Evolutionary conservation across 2,329 filamentous ascomycete genomes (phyloP).

Genomic region (Grosmannia clavigera): DNA sequence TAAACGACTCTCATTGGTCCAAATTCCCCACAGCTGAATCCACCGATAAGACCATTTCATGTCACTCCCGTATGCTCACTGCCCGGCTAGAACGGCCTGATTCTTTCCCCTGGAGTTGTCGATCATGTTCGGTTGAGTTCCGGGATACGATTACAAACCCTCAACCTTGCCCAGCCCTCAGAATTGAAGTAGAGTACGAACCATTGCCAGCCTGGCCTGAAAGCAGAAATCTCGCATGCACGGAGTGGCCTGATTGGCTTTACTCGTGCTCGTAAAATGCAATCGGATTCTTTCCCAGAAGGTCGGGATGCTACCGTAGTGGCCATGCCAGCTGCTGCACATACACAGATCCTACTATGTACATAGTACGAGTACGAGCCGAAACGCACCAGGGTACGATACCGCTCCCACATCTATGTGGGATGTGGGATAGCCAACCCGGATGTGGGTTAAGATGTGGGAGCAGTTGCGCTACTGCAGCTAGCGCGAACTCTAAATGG

Average conservation of each 20-base stretch:
- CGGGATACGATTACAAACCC: too few species aligned
- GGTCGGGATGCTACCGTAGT: not conserved
- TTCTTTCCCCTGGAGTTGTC: not conserved
- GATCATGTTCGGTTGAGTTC: not conserved
- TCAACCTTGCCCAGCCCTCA: too few species aligned
- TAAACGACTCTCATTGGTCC: not conserved
- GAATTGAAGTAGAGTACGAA: too few species aligned
- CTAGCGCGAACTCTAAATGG: not conserved
- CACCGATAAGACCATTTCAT: not conserved
- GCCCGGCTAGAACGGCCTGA: too few species aligned
- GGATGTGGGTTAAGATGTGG: not conserved
- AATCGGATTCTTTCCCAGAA: too few species aligned
- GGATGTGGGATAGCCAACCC: not conserved
- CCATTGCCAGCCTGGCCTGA: too few species aligned
- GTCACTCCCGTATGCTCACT: too few species aligned
- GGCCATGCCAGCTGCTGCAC: not conserved
- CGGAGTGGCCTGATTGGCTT: too few species aligned
- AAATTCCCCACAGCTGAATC: not conserved
- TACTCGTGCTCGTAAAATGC: too few species aligned
- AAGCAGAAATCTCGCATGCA: too few species aligned
- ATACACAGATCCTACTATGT: not conserved
- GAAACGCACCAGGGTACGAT: not conserved
- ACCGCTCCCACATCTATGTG: not conserved
- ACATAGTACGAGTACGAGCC: not conserved
- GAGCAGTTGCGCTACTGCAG: not conserved